Conservation (phyloP, 2,329 filamentous ascomycete species). For the Colletotrichum eremochloae region DNA sequence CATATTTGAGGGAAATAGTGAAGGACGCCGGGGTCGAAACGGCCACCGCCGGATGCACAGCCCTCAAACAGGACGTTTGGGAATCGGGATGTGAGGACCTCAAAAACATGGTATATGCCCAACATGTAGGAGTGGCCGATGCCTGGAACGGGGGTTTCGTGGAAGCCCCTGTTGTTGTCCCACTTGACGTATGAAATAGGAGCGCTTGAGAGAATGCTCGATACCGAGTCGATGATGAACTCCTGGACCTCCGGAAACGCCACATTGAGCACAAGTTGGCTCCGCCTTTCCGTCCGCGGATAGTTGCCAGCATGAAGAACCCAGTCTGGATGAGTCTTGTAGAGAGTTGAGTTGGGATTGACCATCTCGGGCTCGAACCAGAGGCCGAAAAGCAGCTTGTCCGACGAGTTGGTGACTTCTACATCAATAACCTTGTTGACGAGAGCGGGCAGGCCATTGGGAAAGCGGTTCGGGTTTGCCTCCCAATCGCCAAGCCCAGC, state of each 20-base stretch:
- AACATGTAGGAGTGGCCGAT: slow-evolving; percentile 72
- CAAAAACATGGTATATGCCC: slow-evolving; percentile 73
- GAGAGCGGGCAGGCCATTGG: slow-evolving; percentile 65
- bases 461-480: slow-evolving; percentile 70
- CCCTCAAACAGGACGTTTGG: slow-evolving; percentile 76
- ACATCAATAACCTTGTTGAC: slow-evolving; percentile 65
- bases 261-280: slow-evolving; percentile 73
- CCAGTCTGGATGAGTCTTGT: slow-evolving; percentile 74
- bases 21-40: slow-evolving; percentile 73
- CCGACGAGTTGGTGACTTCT: slow-evolving; percentile 59
- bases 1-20: slow-evolving; percentile 76
- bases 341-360: slow-evolving; percentile 72
- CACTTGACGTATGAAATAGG: slow-evolving; percentile 74
- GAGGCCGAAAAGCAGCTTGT: slow-evolving; percentile 70
- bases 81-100: slow-evolving; percentile 70
- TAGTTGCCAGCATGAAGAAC: slow-evolving; percentile 69
- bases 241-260: slow-evolving; percentile 73
- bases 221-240: slow-evolving; percentile 69
- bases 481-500: slow-evolving; percentile 75
- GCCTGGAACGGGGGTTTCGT: slow-evolving; percentile 68
- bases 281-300: slow-evolving; percentile 66
- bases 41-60: slow-evolving; percentile 74
- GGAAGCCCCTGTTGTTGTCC: slow-evolving; percentile 76
- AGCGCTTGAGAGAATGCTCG: slow-evolving; percentile 65
- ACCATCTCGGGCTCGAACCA: slow-evolving; percentile 80